A percentile compares a stretch with the other conserved stretches of the same genome.
phyloP scores from a whole-genome alignment of 192 early-diverging fungal species.

The Anaeromyces robustus region DNA sequence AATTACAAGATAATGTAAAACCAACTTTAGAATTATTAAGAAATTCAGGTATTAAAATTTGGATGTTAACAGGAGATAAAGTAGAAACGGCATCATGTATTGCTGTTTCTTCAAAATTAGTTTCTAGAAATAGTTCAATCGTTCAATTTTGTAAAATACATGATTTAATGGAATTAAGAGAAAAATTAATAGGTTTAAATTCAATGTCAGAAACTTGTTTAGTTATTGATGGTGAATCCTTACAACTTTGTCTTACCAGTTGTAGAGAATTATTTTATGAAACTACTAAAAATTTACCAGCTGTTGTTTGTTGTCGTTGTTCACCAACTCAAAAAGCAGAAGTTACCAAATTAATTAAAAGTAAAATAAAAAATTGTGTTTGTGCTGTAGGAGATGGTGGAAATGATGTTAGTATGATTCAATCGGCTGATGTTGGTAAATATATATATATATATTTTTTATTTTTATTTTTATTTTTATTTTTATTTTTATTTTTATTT shows the following conservation, averaged over 20 bases:
- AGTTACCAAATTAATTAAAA: slow-evolving; percentile 68
- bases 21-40: slow-evolving; percentile 71
- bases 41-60: slow-evolving; percentile 81
- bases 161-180: slow-evolving; percentile 29
- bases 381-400: slow-evolving; percentile 91
- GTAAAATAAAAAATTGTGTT: slow-evolving; percentile 8
- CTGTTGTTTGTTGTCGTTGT: slow-evolving; percentile 86
- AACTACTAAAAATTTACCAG: slow-evolving; percentile 55
- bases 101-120: slow-evolving; percentile 80
- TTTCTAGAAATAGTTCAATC: slow-evolving; percentile 72
- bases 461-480: too few species aligned
- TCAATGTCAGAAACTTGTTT: slow-evolving; percentile 59
- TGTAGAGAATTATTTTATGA: slow-evolving; percentile 64
- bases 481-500: too few species aligned
- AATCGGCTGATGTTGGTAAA: slow-evolving; percentile 81
- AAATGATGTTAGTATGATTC: slow-evolving; percentile 96
- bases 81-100: slow-evolving; percentile 94
- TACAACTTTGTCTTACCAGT: slow-evolving; percentile 53
- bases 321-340: slow-evolving; percentile 96
- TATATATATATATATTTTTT: not conserved
- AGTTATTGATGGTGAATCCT: slow-evolving; percentile 72
- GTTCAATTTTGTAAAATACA: slow-evolving; percentile 39
- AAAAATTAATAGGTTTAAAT: slow-evolving; percentile 58
- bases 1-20: slow-evolving; percentile 84
- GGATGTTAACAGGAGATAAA: slow-evolving; percentile 98